phyloP scores from a whole-genome alignment of 2,329 filamentous ascomycete species.

The Fusarium pilosicola region DNA sequence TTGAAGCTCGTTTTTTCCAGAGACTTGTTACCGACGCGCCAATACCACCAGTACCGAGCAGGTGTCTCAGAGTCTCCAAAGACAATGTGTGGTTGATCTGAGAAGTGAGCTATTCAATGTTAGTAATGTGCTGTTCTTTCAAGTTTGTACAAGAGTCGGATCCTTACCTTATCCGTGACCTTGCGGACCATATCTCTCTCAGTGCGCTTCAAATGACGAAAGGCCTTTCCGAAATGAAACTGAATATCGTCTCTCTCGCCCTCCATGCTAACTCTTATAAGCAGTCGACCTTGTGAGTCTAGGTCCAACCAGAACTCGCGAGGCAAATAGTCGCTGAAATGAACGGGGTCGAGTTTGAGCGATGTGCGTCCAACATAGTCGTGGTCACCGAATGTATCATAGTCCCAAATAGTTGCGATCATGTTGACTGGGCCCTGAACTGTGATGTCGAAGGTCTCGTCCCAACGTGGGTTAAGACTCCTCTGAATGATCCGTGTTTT shows the following conservation, averaged over 20 bases:
- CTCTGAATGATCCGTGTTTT: constrained; percentile 94
- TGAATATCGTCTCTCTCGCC: constrained; percentile 98
- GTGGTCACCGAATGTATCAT: constrained; percentile 95
- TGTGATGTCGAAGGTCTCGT: constrained; percentile 95
- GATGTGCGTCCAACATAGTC: constrained; percentile 98
- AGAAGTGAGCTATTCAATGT: constrained; percentile 74
- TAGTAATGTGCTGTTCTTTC: constrained; percentile 9
- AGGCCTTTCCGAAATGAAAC: constrained; percentile 98
- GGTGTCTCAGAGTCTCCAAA: constrained; percentile 76
- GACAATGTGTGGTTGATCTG: constrained; percentile 94
- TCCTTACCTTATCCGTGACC: constrained; percentile 91
- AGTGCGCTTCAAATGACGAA: constrained; percentile 92
- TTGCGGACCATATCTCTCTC: constrained; percentile 98
- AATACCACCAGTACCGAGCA: constrained; percentile 77
- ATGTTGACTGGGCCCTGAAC: constrained; percentile 92
- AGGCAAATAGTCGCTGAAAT: constrained; percentile 95
- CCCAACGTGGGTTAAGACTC: constrained; percentile 94
- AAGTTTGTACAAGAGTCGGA: not conserved
- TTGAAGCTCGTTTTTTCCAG: constrained; percentile 69
- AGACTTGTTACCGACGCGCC: constrained; percentile 78
- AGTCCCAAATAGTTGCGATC: constrained; percentile 98
- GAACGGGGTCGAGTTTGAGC: constrained; percentile 95
- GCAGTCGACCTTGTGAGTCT: constrained; percentile 89
- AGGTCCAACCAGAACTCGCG: constrained; percentile 98
- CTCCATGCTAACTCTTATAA: constrained; percentile 97